phyloP scores from a whole-genome alignment of 257 asterid species.

The Nicotiana paniculata region DNA sequence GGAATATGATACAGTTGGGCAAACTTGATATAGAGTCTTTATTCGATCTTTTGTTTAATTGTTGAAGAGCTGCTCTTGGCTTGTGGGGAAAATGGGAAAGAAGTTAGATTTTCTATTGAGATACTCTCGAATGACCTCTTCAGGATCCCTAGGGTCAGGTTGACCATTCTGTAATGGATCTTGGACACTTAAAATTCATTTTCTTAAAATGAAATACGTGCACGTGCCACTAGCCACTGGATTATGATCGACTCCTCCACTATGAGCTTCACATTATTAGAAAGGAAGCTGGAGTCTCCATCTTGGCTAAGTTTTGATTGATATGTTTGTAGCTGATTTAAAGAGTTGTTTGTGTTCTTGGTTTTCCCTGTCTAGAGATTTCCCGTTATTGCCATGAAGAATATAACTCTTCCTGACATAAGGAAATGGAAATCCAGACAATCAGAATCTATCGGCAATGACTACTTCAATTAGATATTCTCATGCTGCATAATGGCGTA shows the following conservation, averaged over 20 bases:
- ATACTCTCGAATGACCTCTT: not conserved
- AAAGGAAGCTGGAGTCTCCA: not conserved
- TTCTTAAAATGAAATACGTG: not conserved
- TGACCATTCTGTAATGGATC: not conserved
- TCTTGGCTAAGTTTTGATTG: slow-evolving; percentile 3
- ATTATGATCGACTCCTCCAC: not conserved
- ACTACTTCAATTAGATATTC: not conserved
- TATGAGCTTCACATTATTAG: not conserved
- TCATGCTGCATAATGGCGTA: not conserved
- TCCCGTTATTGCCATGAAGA: not conserved
- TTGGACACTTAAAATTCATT: not conserved
- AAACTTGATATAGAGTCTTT: not conserved
- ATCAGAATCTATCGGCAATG: not conserved
- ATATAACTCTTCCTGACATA: not conserved
- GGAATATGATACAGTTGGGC: not conserved
- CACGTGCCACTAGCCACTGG: not conserved
- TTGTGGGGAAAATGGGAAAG: not conserved
- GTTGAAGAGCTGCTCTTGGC: not conserved
- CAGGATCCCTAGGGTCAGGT: not conserved
- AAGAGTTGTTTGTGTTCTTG: not conserved
- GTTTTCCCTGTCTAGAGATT: not conserved
- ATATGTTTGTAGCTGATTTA: not conserved
- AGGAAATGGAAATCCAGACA: not conserved
- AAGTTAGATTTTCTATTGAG: not conserved
- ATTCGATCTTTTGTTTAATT: not conserved